phyloP scores from a whole-genome alignment of 495 filamentous ascomycete genomes.

The Aeminium ludgeri region DNA sequence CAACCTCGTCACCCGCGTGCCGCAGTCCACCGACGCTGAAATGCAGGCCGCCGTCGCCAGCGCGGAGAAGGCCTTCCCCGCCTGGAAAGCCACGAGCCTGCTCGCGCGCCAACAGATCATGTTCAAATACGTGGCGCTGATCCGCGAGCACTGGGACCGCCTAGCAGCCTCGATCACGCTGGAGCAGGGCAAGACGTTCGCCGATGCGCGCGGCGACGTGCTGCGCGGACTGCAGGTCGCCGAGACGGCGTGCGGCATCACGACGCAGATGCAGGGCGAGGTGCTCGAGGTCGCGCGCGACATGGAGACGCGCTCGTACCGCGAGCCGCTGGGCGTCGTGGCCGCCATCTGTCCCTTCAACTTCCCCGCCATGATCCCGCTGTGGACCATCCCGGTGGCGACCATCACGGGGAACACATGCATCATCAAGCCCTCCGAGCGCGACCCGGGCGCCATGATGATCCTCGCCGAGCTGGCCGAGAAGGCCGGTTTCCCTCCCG shows the following conservation, averaged over 20 bases:
- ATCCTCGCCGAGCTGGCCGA: constrained; percentile 84
- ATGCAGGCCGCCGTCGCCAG: constrained; percentile 73
- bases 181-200: constrained; percentile 97
- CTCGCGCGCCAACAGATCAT: constrained; percentile 85
- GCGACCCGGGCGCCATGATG: constrained; percentile 95
- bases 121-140: constrained; percentile 85
- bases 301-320: constrained; percentile 93
- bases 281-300: constrained; percentile 95
- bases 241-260: constrained; percentile 88
- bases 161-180: constrained; percentile 89
- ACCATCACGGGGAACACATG: constrained; percentile 89
- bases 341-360: constrained; percentile 99
- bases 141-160: constrained; percentile 89
- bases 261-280: constrained; percentile 84
- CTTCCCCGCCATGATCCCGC: constrained; percentile 98
- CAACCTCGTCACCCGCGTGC: constrained; percentile 94
- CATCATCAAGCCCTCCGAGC: constrained; percentile 92
- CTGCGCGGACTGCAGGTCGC: constrained; percentile 91
- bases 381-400: constrained; percentile 93
- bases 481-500: constrained; percentile 84
- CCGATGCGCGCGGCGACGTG: constrained; percentile 89
- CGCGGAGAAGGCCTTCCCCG: constrained; percentile 77
- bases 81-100: constrained; percentile 70
- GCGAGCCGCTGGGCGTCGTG: constrained; percentile 84
- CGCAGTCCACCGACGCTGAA: constrained; percentile 83